Evolutionary conservation across 2,329 filamentous ascomycete genomes (phyloP), one percentile per base, ranked within the genome.

Genomic region (Raffaelea albimanens): DNA sequence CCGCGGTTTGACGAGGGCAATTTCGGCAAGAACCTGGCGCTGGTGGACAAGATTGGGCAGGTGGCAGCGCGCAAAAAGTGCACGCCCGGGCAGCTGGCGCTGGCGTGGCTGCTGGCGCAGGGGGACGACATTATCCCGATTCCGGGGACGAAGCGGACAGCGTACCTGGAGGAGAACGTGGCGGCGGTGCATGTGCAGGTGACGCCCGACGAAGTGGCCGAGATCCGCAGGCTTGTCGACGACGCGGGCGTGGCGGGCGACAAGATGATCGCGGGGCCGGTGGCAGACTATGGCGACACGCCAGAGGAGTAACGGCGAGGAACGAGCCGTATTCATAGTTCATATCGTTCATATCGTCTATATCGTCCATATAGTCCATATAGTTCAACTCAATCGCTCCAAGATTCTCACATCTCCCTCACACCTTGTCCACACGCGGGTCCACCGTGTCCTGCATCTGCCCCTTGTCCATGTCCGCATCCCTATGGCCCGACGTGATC

Each of bases 61-160:
- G 56, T 82, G 5, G 78, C 76, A 0, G 62, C 68, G 39, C 66
- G 63, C 51, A 82, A 84, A 61, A 69, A 58, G 7, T 69, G 67
- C 41, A 80, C 80, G 0, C 55, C 76, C 0, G 69, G 68, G 1
- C 74, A 86, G 57, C 58, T 86, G 29, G 73, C 76, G 1, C 64
- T 85, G 23, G 80, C 80, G 0, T 85, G 81, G 80, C 55, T 85
- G 48, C 55, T 81, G 53, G 71, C 71, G 4, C 78, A 83, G 55
- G 76, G 76, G 0, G 67, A 73, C 2, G 75, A 81, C 53, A 66
- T 84, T 44, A 72, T 80, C 55, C 76, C 82, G 0, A 84, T 75
- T 44, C 72, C 70, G 0, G 73, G 71, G 2, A 76, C 72, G 0
- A 73, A 68, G 58, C 69, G 59, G 46, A 59, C 70, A 34, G 64